Evolutionary conservation across 108 stramenopile genomes (phyloP).

Genomic region (Cyclotella distinguenda): DNA sequence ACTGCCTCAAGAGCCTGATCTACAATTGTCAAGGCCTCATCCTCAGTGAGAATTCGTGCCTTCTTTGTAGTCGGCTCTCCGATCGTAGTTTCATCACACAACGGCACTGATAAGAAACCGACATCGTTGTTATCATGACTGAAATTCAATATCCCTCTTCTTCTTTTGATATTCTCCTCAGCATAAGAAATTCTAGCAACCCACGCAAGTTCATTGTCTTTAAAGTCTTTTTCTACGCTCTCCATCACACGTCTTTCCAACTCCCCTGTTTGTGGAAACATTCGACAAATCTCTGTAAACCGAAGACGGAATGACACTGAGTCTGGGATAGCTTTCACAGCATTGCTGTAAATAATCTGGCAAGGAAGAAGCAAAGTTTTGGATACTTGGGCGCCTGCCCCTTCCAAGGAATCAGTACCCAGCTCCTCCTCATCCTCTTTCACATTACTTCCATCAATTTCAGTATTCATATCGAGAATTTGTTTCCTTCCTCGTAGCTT

Average conservation of each 20-base stretch:
- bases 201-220: constrained; percentile 73
- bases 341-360: constrained; percentile 73
- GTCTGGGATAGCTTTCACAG: constrained; percentile 65
- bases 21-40: constrained; percentile 53
- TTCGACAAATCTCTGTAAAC: constrained; percentile 67
- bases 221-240: constrained; percentile 58
- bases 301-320: constrained; percentile 65
- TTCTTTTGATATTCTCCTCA: constrained; percentile 32
- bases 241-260: constrained; percentile 60
- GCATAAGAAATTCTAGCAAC: constrained; percentile 64
- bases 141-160: constrained; percentile 15
- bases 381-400: constrained; percentile 1
- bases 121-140: background rate
- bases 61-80: constrained; percentile 45
- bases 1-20: constrained; percentile 58
- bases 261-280: constrained; percentile 63
- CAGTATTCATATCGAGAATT: constrained; percentile 46
- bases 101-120: constrained; percentile 4
- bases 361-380: constrained; percentile 38
- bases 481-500: constrained; percentile 66
- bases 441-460: background rate
- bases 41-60: constrained; percentile 17
- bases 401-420: background rate
- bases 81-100: background rate
- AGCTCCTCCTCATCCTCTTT: constrained; percentile 6